Conservation (phyloP, 1,284 basidiomycete genomes). For the Apiotrichum gamsii region DNA sequence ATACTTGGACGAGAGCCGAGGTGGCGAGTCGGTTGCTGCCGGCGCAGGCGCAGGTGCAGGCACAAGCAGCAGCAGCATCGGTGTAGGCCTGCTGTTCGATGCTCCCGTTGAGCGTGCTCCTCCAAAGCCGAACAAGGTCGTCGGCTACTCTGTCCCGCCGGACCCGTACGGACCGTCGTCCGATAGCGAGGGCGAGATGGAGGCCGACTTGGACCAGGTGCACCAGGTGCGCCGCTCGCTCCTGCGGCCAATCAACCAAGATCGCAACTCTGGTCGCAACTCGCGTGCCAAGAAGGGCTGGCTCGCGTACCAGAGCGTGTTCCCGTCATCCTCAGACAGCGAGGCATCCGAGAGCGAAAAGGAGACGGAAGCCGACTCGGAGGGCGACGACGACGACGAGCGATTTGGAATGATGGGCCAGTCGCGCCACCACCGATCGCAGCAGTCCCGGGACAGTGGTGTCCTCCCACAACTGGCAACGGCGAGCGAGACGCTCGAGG, state of each 20-base stretch:
- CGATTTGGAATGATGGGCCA: conserved; percentile 26
- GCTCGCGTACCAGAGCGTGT: conserved; percentile 47
- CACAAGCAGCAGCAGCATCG: conserved; percentile 18
- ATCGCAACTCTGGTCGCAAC: neutral
- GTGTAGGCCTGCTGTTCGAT: conserved; percentile 31
- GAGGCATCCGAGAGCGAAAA: conserved; percentile 35
- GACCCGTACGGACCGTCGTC: conserved; percentile 40
- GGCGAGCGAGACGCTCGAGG: conserved; percentile 20
- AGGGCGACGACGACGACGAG: conserved; percentile 23
- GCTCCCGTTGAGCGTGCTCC: neutral
- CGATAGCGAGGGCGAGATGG: conserved; percentile 29
- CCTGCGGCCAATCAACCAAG: neutral
- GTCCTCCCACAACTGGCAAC: neutral
- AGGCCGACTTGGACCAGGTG: conserved; percentile 34
- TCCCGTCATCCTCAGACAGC: conserved; percentile 39
- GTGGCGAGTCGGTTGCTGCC: too few species aligned
- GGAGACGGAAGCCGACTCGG: conserved; percentile 24
- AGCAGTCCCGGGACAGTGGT: neutral
- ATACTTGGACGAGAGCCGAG: conserved; percentile 10
- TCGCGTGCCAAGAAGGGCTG: conserved; percentile 37
- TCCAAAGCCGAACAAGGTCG: too few species aligned
- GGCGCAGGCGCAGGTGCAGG: too few species aligned
- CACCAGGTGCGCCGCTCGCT: conserved; percentile 30
- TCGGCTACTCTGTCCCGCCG: too few species aligned
- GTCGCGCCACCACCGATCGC: conserved; percentile 11